phyloP scores from a whole-genome alignment of 495 filamentous ascomycete species.

The Peziza echinospora region DNA sequence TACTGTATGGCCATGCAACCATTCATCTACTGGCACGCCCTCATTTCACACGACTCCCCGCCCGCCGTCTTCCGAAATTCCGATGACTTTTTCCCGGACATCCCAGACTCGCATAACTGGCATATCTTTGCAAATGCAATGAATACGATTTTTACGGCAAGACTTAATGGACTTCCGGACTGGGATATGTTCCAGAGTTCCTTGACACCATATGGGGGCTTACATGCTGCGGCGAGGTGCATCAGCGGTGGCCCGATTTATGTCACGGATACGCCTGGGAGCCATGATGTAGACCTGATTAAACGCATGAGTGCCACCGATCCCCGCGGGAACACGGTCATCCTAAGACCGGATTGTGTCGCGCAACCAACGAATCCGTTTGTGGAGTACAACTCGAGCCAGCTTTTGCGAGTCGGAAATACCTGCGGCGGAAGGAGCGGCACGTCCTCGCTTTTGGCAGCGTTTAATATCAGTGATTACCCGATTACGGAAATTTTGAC shows the following conservation, averaged over 20 bases:
- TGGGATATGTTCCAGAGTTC: constrained; percentile 99
- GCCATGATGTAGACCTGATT: constrained; percentile 54
- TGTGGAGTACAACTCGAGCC: constrained; percentile 44
- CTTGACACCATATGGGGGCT: constrained; percentile 45
- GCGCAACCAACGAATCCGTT: constrained; percentile 37
- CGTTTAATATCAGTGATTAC: constrained; percentile 54
- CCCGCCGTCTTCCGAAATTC: constrained; percentile 51
- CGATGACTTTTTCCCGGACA: constrained; percentile 80
- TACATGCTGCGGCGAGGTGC: constrained; percentile 77
- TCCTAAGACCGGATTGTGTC: constrained; percentile 7
- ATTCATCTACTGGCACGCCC: constrained; percentile 61
- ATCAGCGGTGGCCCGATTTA: constrained; percentile 82
- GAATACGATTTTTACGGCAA: constrained; percentile 59
- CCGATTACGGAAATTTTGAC: constrained; percentile 42
- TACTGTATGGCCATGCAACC: constrained; percentile 82
- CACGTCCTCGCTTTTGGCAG: constrained; percentile 31
- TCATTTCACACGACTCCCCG: constrained; percentile 44
- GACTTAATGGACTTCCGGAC: constrained; percentile 49
- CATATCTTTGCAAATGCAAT: constrained; percentile 88
- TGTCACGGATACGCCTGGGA: constrained; percentile 70
- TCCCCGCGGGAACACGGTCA: constrained; percentile 5
- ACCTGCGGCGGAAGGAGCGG: constrained; percentile 20
- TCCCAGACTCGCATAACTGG: constrained; percentile 63
- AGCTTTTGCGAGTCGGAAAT: constrained; percentile 55
- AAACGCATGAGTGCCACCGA: constrained; percentile 34